Evolutionary conservation across 2,329 filamentous ascomycete genomes (phyloP).

Genomic region (Scedosporium aurantiacum): DNA sequence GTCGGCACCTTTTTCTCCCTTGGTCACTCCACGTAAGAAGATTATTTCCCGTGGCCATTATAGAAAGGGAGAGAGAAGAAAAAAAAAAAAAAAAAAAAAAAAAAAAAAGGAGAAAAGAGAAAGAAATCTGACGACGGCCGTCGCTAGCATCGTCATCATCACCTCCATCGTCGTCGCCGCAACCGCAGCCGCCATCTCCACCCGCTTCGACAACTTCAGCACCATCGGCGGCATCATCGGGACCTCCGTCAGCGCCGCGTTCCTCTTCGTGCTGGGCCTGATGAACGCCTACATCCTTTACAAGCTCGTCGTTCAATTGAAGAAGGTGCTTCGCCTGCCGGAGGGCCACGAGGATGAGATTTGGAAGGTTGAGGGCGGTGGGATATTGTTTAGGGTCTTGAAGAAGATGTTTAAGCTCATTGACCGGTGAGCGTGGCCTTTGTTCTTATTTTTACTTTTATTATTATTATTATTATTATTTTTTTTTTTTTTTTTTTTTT

Average conservation of each 20-base stretch:
- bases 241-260: constrained; percentile 72
- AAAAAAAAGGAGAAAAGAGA: too few species aligned
- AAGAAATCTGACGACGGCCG: neutral
- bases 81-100: neutral
- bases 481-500: too few species aligned
- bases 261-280: constrained; percentile 68
- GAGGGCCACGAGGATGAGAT: constrained; percentile 21
- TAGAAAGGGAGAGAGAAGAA: too few species aligned
- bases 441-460: too few species aligned
- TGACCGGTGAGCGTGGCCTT: constrained; percentile 34
- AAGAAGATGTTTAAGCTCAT: constrained; percentile 65
- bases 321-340: constrained; percentile 42
- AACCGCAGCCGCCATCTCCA: constrained; percentile 71
- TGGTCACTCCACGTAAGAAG: constrained; percentile 44
- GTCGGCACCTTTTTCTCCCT: constrained; percentile 92
- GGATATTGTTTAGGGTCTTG: constrained; percentile 61
- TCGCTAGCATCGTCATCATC: constrained; percentile 77
- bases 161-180: constrained; percentile 89
- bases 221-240: constrained; percentile 80
- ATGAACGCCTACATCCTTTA: constrained; percentile 82
- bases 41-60: neutral
- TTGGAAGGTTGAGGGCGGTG: constrained; percentile 54
- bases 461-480: too few species aligned
- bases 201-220: constrained; percentile 70
- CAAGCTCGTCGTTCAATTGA: constrained; percentile 43